phyloP scores from a whole-genome alignment of 1,284 basidiomycete species.

The Ceratobasidium sp. region DNA sequence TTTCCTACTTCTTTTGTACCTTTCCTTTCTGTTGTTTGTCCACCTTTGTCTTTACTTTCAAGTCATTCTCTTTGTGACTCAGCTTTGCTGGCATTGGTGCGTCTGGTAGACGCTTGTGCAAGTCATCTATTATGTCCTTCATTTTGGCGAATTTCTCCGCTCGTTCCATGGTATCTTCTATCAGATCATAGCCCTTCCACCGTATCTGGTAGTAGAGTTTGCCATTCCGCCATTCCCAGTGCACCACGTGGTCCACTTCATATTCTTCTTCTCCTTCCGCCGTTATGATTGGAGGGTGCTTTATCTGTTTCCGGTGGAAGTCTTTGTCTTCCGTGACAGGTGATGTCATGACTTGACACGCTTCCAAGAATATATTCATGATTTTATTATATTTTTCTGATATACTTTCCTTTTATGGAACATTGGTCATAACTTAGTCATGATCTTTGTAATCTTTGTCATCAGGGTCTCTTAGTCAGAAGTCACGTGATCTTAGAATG shows the following conservation, averaged over 20 bases:
- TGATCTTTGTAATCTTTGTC: no score
- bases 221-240: not conserved
- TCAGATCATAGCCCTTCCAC: not conserved
- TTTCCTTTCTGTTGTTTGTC: not conserved
- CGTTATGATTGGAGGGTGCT: not conserved
- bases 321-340: not conserved
- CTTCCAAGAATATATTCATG: no score
- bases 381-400: no score
- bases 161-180: not conserved
- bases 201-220: not conserved
- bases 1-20: no score
- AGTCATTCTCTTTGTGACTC: not conserved
- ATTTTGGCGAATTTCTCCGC: not conserved
- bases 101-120: not conserved
- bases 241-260: not conserved
- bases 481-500: no score
- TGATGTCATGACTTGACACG: no score
- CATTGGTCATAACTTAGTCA: no score
- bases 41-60: not conserved
- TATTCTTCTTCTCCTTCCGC: conserved; percentile 5
- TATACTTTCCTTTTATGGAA: no score
- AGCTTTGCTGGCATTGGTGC: not conserved
- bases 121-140: not conserved
- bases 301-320: not conserved
- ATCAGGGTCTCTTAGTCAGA: no score